Evolutionary conservation across 495 filamentous ascomycete genomes (phyloP), one percentile per base, ranked within the genome.

Genomic region (Pyrenula aspistea): DNA sequence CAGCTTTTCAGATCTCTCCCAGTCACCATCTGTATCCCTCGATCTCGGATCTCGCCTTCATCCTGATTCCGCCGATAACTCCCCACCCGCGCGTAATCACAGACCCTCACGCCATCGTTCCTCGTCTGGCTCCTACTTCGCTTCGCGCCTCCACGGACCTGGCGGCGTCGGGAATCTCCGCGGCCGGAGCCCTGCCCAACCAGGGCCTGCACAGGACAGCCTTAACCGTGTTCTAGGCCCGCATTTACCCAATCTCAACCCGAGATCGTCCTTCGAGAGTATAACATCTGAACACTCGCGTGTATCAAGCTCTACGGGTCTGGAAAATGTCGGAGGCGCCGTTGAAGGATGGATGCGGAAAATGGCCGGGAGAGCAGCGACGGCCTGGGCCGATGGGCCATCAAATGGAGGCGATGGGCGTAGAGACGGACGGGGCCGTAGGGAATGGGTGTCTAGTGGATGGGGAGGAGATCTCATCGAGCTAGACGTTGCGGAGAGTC

Each of bases 321-420:
- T 97, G 3, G 91, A 96, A 62, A 87, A 89, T 55, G 82, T 94
- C 1, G 91, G 90, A 0, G 84, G 87, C 12, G 86, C 84, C 12
- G 79, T 98, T 24, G 92, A 96, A 68, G 83, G 84, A 4, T 98
- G 93, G 89, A 77, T 96, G 60, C 75, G 90, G 49, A 89, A 85
- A 59, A 80, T 92, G 55, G 88, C 31, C 8, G 31, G 31, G 31
- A 42, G 15, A 42, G 31, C 31, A 4, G 31, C 31, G 8, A 42
- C 31, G 15, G 31, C 31, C 15, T 42, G 31, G 31, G 31, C 31
- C 8, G 31, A 42, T 42, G 31, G 31, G 31, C 31, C 31, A 15
- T 42, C 31, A 8, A 15, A 15, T 42, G 31, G 31, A 42, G 4
- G 31, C 8, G 31, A 42, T 4, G 15, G 31, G 8, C 31, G 31